Percentiles rank a stretch among this genome's conserved stretches.
Evolutionary conservation across 2,329 filamentous ascomycete species (phyloP).

Genomic region (Penicillium sp.): DNA sequence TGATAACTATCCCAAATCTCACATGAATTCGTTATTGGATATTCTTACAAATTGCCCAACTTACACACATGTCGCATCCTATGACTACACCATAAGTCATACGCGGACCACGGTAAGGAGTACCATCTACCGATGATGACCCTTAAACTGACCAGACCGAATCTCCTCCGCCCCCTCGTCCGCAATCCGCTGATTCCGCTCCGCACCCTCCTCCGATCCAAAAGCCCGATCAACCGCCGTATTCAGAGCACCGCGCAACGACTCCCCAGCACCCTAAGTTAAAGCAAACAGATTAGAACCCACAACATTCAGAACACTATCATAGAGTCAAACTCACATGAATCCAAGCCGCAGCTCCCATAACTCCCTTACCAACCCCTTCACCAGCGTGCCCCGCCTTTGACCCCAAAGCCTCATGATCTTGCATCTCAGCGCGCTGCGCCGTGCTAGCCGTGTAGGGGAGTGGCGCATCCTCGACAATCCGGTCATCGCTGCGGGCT

Average conservation of each 20-base stretch:
- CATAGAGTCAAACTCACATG: slow-evolving; percentile 40
- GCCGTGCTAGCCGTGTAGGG: slow-evolving; percentile 20
- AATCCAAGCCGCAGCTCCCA: slow-evolving; percentile 31
- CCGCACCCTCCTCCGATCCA: slow-evolving; percentile 34
- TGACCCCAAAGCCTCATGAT: slow-evolving; percentile 7
- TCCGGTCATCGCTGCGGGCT: slow-evolving; percentile 17
- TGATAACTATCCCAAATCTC: background rate
- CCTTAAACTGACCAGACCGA: slow-evolving; percentile 27
- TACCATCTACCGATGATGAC: background rate
- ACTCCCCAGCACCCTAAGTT: slow-evolving; percentile 43
- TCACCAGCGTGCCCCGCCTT: slow-evolving; percentile 16
- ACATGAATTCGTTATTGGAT: too few relatives aligned
- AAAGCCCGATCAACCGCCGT: slow-evolving; percentile 41
- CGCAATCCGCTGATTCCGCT: slow-evolving; percentile 38
- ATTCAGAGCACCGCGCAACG: slow-evolving; percentile 38
- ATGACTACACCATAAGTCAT: background rate
- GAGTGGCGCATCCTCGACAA: slow-evolving; percentile 15
- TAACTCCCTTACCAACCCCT: slow-evolving; percentile 25
- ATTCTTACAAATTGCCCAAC: background rate
- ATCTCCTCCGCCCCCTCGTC: slow-evolving; percentile 37
- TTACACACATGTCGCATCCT: background rate
- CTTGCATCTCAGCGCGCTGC: slow-evolving; percentile 13
- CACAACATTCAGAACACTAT: background rate
- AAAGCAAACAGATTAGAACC: background rate
- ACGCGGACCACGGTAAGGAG: too few relatives aligned